Evolutionary conservation across 257 asterid species (phyloP), one percentile per base, ranked within the genome.

Genomic region (Solanum sejunctum): DNA sequence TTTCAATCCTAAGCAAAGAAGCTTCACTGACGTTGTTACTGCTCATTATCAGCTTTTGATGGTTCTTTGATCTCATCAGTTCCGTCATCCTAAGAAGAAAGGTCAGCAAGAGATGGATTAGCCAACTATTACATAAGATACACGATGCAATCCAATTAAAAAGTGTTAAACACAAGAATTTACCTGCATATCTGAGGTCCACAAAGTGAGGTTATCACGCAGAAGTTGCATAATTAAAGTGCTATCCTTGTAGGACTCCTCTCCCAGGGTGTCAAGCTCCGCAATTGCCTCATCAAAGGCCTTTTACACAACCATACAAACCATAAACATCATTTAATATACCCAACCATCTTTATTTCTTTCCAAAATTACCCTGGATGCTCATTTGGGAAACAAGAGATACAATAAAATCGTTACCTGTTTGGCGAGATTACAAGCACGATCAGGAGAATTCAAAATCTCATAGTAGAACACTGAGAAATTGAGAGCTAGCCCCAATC

Each of bases 131-230:
- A 41, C n/a, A 75, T 11, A 41, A 10, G 32, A 78, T 39, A 26
- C 9, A 17, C 45, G 61, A 9, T 52, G 16, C 23, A 56, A 81
- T 43, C 39, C 17, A 39, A 0, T 55, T 54, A 43, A 52, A 8
- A 41, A 43, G 16, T 67, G 39, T 36, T 36, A 36, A 67, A 55
- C 45, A 47, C 43, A 28, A 58, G 13, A 28, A 54, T 81, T 82
- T 84, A 91, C 98, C 97, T 92, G 97, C 95, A 93, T 92, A 82
- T 94, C 98, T 18, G 98, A 93, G 69, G 97, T 94, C 98, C 98
- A 94, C 92, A 94, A 86, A 57, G 97, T 94, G 71, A 94, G 95
- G 90, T 94, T 94, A 86, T 94, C 98, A 39, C 98, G 97, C 77
- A 94, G 93, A 87, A 94, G 98, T 88, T 94, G 98, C 98, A 94